phyloP scores from a whole-genome alignment of 202 grass and related monocot genomes.

The Carex arenaria region DNA sequence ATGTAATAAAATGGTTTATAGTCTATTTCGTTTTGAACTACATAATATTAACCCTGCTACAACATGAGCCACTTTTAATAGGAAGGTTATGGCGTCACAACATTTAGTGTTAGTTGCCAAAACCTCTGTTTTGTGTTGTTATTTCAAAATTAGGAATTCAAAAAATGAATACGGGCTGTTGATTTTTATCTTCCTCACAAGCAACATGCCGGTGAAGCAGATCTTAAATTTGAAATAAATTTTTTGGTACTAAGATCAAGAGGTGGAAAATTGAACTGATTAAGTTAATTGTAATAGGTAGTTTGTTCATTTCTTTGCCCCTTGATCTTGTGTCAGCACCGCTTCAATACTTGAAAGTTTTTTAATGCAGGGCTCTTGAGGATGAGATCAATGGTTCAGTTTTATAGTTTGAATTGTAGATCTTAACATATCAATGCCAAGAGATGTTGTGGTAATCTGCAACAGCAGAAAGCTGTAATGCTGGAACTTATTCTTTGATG shows the following conservation, averaged over 20 bases:
- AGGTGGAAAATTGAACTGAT: background rate
- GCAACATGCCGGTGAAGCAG: background rate
- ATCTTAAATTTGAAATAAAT: background rate
- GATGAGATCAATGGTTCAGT: background rate
- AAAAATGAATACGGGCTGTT: background rate
- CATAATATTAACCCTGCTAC: background rate
- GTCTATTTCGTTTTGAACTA: background rate
- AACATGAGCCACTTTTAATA: background rate
- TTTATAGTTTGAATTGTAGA: background rate
- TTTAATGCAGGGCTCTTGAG: background rate
- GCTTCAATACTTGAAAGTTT: background rate
- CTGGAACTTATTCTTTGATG: background rate
- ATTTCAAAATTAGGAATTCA: background rate
- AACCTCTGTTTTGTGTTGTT: background rate
- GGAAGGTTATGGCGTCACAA: background rate
- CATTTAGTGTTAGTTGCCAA: background rate
- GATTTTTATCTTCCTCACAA: background rate
- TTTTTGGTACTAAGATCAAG: background rate
- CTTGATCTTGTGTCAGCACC: background rate
- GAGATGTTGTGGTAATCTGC: background rate
- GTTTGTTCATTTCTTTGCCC: background rate
- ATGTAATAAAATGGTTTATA: constrained; percentile 37
- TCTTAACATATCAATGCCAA: background rate
- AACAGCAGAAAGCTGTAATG: background rate
- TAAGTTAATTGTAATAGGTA: background rate